Conservation (phyloP, 331 rosid species). For the Pyrus hybrid region DNA sequence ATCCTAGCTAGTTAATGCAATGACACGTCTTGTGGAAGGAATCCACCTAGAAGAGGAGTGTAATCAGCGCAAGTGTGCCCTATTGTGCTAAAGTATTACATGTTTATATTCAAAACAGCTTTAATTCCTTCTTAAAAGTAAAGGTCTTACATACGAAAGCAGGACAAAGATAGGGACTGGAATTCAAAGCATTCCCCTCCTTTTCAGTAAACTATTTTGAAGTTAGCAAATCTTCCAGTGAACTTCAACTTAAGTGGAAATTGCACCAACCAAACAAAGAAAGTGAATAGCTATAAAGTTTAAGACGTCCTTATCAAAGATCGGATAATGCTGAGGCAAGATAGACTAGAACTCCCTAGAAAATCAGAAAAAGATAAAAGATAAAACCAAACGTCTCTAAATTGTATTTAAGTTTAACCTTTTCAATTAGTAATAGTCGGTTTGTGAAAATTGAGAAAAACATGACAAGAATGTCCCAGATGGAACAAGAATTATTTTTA, state of each 20-base stretch:
- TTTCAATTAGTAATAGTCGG: not conserved
- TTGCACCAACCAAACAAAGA: not conserved
- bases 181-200: not conserved
- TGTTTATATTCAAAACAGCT: not conserved
- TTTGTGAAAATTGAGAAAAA: not conserved
- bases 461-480: not conserved
- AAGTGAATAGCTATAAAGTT: not conserved
- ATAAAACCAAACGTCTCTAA: conserved; percentile 4
- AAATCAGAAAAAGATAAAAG: not conserved
- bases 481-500: not conserved
- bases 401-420: not conserved
- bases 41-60: not conserved
- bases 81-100: not conserved
- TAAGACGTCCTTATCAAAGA: not conserved
- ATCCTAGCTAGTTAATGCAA: not conserved
- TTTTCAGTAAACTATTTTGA: not conserved
- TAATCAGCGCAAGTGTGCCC: not conserved
- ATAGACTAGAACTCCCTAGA: not conserved
- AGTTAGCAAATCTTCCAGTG: not conserved
- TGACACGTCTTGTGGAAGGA: not conserved
- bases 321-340: not conserved
- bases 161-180: not conserved
- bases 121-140: not conserved
- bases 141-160: not conserved
- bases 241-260: not conserved